A percentile compares a stretch with the other conserved stretches of the same genome.
Evolutionary conservation across 2,329 filamentous ascomycete species (phyloP).

Genomic region (Phaeosphaeriaceae sp.): DNA sequence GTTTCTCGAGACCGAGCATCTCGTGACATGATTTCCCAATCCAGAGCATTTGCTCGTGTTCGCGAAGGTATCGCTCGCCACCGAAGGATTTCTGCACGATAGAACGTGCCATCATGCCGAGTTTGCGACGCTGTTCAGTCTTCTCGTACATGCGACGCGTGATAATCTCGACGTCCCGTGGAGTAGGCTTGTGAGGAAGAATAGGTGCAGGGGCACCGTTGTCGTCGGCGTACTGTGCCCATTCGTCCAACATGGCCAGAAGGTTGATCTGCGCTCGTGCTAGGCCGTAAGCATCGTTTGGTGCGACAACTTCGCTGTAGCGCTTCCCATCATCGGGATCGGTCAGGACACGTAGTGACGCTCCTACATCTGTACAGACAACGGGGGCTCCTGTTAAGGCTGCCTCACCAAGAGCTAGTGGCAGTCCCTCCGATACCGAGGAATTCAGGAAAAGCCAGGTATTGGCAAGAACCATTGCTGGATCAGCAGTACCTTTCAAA

Average conservation of each 20-base stretch:
- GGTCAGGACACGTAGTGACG: slow-evolving; percentile 63
- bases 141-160: slow-evolving; percentile 68
- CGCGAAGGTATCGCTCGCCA: slow-evolving; percentile 65
- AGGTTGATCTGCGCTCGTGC: slow-evolving; percentile 69
- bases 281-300: slow-evolving; percentile 67
- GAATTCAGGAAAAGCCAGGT: slow-evolving; percentile 60
- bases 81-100: slow-evolving; percentile 67
- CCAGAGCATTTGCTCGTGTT: slow-evolving; percentile 63
- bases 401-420: slow-evolving; percentile 65
- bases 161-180: slow-evolving; percentile 60
- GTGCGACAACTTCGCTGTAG: slow-evolving; percentile 69
- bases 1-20: slow-evolving; percentile 40
- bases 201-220: slow-evolving; percentile 47
- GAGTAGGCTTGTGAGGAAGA: slow-evolving; percentile 58
- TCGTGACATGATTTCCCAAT: slow-evolving; percentile 46
- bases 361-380: slow-evolving; percentile 64
- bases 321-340: slow-evolving; percentile 56
- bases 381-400: slow-evolving; percentile 63
- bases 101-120: slow-evolving; percentile 65
- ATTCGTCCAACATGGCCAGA: slow-evolving; percentile 67
- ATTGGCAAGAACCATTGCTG: slow-evolving; percentile 53
- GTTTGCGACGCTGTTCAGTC: slow-evolving; percentile 60
- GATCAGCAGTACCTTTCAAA: slow-evolving; percentile 64
- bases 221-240: slow-evolving; percentile 66
- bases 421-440: slow-evolving; percentile 63